A percentile compares a stretch with the other conserved stretches of the same genome.
Evolutionary conservation across 2,329 filamentous ascomycete species (phyloP).

Genomic region (Penicillium olsonii): DNA sequence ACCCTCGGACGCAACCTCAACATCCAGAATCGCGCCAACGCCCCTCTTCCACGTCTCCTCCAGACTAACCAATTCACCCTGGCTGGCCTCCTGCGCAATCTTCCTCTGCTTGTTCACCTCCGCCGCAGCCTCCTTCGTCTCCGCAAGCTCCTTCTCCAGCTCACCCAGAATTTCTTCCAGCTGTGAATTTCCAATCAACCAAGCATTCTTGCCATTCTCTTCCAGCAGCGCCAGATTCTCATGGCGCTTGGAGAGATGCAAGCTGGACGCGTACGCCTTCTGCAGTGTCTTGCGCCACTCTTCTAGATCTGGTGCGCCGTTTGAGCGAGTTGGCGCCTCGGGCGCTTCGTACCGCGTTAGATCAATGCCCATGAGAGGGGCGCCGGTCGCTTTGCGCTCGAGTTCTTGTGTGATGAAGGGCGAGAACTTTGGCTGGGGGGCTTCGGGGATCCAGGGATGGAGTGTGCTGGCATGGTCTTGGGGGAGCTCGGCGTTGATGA

Average conservation of each 20-base stretch:
- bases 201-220: constrained; percentile 81
- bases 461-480: constrained; percentile 50
- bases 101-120: constrained; percentile 70
- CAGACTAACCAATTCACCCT: constrained; percentile 70
- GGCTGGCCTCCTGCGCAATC: constrained; percentile 68
- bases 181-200: constrained; percentile 82
- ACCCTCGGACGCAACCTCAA: constrained; percentile 78
- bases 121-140: constrained; percentile 69
- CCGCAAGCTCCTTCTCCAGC: constrained; percentile 74
- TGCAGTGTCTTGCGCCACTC: constrained; percentile 55
- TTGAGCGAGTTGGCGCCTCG: constrained; percentile 54
- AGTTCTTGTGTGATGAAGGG: constrained; percentile 69
- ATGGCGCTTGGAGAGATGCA: constrained; percentile 58
- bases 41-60: constrained; percentile 79
- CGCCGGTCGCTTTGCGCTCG: constrained; percentile 61
- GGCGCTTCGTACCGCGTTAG: constrained; percentile 80
- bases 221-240: constrained; percentile 74
- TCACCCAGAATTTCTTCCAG: constrained; percentile 69
- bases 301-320: constrained; percentile 35
- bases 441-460: constrained; percentile 61
- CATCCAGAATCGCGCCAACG: constrained; percentile 78
- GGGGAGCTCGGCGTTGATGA: constrained; percentile 68
- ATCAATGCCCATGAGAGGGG: constrained; percentile 67
- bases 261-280: constrained; percentile 59
- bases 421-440: constrained; percentile 60